Base-by-base conservation (phyloP, 371 early-diverging fungal species). In the Mortierella sp. region DNA sequence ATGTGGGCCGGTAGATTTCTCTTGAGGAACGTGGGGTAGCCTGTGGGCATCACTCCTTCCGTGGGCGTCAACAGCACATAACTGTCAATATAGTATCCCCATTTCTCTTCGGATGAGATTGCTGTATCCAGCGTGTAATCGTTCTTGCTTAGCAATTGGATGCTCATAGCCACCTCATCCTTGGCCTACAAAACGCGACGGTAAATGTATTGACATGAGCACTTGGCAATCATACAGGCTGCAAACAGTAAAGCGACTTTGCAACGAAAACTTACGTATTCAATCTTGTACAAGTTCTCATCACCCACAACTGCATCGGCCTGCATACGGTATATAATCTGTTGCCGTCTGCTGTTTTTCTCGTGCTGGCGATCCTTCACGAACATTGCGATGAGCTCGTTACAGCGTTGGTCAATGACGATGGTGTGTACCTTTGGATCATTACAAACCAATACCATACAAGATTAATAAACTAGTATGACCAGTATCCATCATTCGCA, bases 41-140 rank as follows among this genome's bases (percentile, higher is more conserved):
- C 80, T 26, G 72, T 81, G 3, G 82, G 73, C 14, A 83, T 83
- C 23, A 91, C 87, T 1, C 92, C 93, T 65, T 92, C 91, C 2
- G 93, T 93, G 9, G 90, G 87, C 45, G 89, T 88, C 55, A 89
- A 82, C 54, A 88, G 81, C 80, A 96, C 94, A 67, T 94, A 98
- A 61, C 92, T 92, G 67, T 96, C 95, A 23, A 97, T 94, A 61
- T 97, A 98, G 67, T 94, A 87, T 23, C 94, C 93, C 90, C 96
- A 98, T 46, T 88, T 88, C 72, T 96, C 96, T 71, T 96, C 95
- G 21, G 91, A 87, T 13, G 94, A 91, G 28, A 91, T 84, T 0
- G 89, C 81, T 10, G 85, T 86, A 54, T 92, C 92, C 19, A 90
- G 65, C 60, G 91, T 88, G 42, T 92, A 87, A 61, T 97, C 96